Conservation (phyloP, 2,329 filamentous ascomycete species). For the Daldinia sp. region DNA sequence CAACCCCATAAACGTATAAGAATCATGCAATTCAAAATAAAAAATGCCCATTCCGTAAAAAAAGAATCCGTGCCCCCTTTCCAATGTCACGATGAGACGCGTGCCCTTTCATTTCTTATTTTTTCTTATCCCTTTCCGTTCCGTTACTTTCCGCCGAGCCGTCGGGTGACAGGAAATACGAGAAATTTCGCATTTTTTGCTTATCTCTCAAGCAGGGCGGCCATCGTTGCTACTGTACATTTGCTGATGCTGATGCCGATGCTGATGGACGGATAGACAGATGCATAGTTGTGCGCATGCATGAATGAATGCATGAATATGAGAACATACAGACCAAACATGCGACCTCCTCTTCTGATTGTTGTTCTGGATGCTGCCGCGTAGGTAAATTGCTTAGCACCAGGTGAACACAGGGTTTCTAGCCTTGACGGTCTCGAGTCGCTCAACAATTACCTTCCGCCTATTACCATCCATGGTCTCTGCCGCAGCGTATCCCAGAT, state of each 20-base stretch:
- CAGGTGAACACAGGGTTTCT: constrained; percentile 97
- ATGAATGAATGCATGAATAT: not conserved
- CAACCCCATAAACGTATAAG: not conserved
- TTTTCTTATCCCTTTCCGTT: not conserved
- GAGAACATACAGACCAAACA: not conserved
- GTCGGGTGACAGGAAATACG: constrained; percentile 1
- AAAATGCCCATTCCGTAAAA: constrained; percentile 1
- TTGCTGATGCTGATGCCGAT: not conserved
- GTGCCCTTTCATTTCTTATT: not conserved
- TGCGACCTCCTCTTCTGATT: constrained; percentile 1
- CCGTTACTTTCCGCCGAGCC: constrained; percentile 7
- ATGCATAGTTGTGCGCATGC: not conserved
- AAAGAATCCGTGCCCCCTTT: not conserved
- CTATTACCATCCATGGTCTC: constrained; percentile 93
- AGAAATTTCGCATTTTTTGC: not conserved
- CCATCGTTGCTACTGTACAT: not conserved
- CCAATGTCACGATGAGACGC: not conserved
- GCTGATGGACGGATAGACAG: not conserved
- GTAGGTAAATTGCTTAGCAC: constrained; percentile 70
- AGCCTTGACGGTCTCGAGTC: constrained; percentile 94
- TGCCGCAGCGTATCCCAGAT: constrained; percentile 93
- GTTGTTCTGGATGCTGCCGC: not conserved
- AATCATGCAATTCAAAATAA: constrained; percentile 11
- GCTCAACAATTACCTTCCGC: constrained; percentile 95
- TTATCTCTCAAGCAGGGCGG: not conserved